Percentiles rank a stretch among this genome's conserved stretches.
Conservation (phyloP, 495 filamentous ascomycete genomes). For the Talaromyces adpressus region DNA sequence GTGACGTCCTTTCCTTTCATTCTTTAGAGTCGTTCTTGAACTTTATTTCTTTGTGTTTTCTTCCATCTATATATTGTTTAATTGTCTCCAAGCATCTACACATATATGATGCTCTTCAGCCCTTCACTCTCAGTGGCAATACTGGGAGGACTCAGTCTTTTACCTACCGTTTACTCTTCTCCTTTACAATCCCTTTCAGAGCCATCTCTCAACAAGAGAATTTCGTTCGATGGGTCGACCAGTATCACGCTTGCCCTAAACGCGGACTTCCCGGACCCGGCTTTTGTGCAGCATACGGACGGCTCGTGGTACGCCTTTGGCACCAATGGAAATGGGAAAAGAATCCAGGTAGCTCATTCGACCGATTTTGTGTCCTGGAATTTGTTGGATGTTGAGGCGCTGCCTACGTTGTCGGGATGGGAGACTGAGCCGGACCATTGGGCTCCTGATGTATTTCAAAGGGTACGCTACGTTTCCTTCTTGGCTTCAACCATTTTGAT, state of each 20-base stretch:
- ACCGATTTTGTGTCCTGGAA: slow-evolving; percentile 28
- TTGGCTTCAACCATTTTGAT: not conserved
- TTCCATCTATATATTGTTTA: not conserved
- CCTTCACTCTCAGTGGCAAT: not conserved
- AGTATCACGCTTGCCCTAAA: slow-evolving; percentile 23
- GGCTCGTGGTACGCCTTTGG: slow-evolving; percentile 35
- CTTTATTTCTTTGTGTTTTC: not conserved
- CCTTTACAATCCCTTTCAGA: not conserved
- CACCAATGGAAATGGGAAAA: slow-evolving; percentile 27
- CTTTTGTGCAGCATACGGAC: slow-evolving; percentile 24
- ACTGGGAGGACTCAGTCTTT: not conserved
- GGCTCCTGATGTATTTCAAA: slow-evolving; percentile 33
- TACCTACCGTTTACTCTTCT: not conserved
- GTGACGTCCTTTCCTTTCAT: not conserved
- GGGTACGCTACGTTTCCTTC: slow-evolving; percentile 18
- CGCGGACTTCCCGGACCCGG: slow-evolving; percentile 32
- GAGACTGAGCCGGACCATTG: slow-evolving; percentile 26
- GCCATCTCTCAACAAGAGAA: not conserved
- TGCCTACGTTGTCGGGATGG: slow-evolving; percentile 28
- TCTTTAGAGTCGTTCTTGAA: not conserved
- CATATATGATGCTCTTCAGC: not conserved
- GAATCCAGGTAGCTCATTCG: slow-evolving; percentile 29
- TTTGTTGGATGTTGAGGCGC: slow-evolving; percentile 29
- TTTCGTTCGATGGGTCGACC: not conserved
- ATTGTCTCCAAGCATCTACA: not conserved